Evolutionary conservation across 495 filamentous ascomycete genomes (phyloP), one percentile per base, ranked within the genome.

Genomic region (Penicillium taxi): DNA sequence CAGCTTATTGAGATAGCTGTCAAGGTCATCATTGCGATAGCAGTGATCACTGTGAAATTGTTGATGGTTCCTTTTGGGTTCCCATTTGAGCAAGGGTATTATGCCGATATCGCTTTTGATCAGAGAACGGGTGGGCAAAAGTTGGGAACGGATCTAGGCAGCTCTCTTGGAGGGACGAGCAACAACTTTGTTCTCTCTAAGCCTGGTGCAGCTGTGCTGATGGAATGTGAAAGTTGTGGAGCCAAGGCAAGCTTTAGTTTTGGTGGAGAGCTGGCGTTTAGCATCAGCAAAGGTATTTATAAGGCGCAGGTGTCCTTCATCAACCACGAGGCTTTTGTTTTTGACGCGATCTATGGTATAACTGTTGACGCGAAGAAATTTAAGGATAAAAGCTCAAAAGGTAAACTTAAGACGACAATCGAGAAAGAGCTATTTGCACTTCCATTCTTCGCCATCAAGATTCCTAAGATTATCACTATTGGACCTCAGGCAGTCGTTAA

Each of bases 401-500:
- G 13, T 8, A n/a, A 8, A 1, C 12, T 31, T 17, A 31, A 31
- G 1, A 31, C 29, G n/a, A 18, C 15, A 17, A 16, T 31, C 9
- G 29, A 31, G n/a, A 37, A 37, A 5, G 26, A 37, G 6, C 13
- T 37, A 3, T 6, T n/a, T 7, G 12, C 8, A 9, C 6, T 28
- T 0, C 24, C 35, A 1, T 27, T 29, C 12, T 12, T 7, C 1
- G 24, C 24, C 1, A n/a, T 37, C 21, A 21, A 17, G 9, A 37
- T 37, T 21, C 35, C 35, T 2, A 26, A 26, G 2, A 29, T 37
- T n/a, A 24, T 37, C 35, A 37, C 24, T 2, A 24, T 37, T 37
- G 35, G 35, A 1, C 35, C 35, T 6, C 35, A 37, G 24, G 24
- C 29, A 3, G 13, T 13, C 17, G 6, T 37, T n/a, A 26, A 26